Base-by-base conservation (phyloP, 192 early-diverging fungal genomes). In the Martensiomyces pterosporus region DNA sequence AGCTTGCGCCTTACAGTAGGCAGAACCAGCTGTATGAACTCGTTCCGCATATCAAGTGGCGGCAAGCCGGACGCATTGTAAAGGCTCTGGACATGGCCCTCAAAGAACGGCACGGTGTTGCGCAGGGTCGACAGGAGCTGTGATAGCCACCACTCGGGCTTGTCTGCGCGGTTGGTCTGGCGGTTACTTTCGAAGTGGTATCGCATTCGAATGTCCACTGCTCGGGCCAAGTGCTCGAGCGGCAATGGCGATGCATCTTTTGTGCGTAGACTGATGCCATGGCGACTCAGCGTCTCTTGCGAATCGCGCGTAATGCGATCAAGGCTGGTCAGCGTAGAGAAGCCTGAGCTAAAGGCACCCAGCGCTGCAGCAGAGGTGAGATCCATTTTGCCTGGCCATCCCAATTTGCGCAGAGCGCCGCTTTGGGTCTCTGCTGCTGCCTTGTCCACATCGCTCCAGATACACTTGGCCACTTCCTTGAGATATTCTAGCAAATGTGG, bases 121-220 rank as follows among this genome's bases (percentile, higher is more conserved):
- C 69, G 77, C 27, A 86, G 75, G 23, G 75, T 69, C 15, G 60
- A 68, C 23, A 82, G 57, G 16, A 83, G 51, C 39, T 85, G 83
- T 3, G 77, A 73, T 16, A 87, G 60, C 53, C 82, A 86, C 87
- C 85, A 87, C 57, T 90, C 88, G n/a, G 88, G 85, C 79, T 85
- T 87, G 51, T 90, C 88, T 2, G 85, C 67, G 35, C 85, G 76
- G 52, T 84, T 87, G 2, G 87, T 90, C 13, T 79, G 71, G 36
- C 82, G 74, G 8, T 61, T 68, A 9, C 82, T 78, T 36, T 86
- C 83, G 62, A 90, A 90, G 49, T 90, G 84, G 45, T 78, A 90
- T 47, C 79, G 66, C 59, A 90, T 88, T 34, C 86, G 61, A 17
- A 84, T 49, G 4, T 80, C 73, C 9, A 90, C 63, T 6, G 82